Evolutionary conservation across 176 grass and related monocot genomes (phyloP), one percentile per base, ranked within the genome.

Genomic region (Carex littledalei): DNA sequence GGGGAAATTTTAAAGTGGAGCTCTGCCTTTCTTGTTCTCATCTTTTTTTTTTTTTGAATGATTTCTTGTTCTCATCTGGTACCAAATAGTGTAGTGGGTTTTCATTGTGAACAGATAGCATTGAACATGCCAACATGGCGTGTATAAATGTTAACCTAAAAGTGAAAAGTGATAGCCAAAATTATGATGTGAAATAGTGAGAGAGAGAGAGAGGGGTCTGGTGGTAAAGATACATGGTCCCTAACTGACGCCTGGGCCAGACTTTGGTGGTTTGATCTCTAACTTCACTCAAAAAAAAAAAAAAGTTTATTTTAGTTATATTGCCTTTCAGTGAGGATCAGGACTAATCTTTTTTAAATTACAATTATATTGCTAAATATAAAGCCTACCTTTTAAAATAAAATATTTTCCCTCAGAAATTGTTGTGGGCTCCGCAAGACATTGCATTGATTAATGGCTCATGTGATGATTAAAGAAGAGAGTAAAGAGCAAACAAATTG

Each of bases 31-130:
- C 64, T 67, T 67, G 72, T 45, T 77, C n/a, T 78, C 74, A 78
- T 78, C 49, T 54, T 29, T 29, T 29, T 29, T 29, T 29, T 29
- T 29, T 29, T 29, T 29, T 29, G 29, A 29, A 29, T 29, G 29
- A 29, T 50, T 14, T 26, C 64, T 67, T 67, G 72, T 45, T 77
- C n/a, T 78, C 74, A 78, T 78, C 49, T 54, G 47, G 45, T 45
- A 45, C 18, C 37, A 43, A 72, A 45, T 71, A 45, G 34, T 71
- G 14, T 71, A 71, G 17, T 71, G 68, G 22, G 47, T 55, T 78
- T 78, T 78, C 20, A 56, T 55, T 78, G 47, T 26, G 20, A 77
- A 53, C 21, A 77, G 45, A 81, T 26, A 81, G 58, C 58, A 81
- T 62, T 45, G 5, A 71, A 35, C 63, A 58, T 84, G 65, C 66